Percentiles rank a stretch among this genome's conserved stretches.
Conservation (phyloP, 1,284 basidiomycete species). For the Filobasidium uniguttulatum region DNA sequence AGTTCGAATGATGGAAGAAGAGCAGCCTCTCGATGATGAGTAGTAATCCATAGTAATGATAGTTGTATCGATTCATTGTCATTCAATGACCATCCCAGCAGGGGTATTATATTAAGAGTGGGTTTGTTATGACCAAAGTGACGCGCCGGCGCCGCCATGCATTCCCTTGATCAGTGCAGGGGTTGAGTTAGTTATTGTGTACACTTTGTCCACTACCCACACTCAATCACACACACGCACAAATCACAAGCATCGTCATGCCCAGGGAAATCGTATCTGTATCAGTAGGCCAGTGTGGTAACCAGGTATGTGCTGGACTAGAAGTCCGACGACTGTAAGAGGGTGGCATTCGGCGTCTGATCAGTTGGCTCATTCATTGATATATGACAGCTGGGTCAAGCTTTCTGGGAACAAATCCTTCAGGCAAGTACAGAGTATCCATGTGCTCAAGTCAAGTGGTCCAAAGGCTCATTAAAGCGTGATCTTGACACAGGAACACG, state of each 20-base stretch:
- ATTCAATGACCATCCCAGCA: no score
- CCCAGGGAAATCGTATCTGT: slow-evolving; percentile 52
- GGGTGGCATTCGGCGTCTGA: not conserved
- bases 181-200: no score
- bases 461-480: slow-evolving; percentile 12
- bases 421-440: slow-evolving; percentile 18
- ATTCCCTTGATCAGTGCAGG: no score
- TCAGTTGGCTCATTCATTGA: not conserved
- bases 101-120: no score
- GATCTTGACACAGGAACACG: slow-evolving; percentile 83
- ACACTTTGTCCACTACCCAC: no score
- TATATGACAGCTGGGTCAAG: slow-evolving; percentile 8
- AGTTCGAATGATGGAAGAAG: slow-evolving; percentile 86
- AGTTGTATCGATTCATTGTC: no score
- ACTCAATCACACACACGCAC: no score
- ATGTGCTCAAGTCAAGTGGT: not conserved
- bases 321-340: not conserved
- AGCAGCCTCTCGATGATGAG: slow-evolving; percentile 43
- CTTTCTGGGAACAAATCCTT: slow-evolving; percentile 35
- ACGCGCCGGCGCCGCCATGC: no score
- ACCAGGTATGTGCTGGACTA: slow-evolving; percentile 63
- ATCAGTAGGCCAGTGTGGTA: slow-evolving; percentile 93
- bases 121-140: no score
- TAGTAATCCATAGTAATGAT: no score
- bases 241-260: no score